Percentiles rank a stretch among this genome's conserved stretches.
Conservation (phyloP, 495 filamentous ascomycete genomes). For the Polyplosphaeria fusca region DNA sequence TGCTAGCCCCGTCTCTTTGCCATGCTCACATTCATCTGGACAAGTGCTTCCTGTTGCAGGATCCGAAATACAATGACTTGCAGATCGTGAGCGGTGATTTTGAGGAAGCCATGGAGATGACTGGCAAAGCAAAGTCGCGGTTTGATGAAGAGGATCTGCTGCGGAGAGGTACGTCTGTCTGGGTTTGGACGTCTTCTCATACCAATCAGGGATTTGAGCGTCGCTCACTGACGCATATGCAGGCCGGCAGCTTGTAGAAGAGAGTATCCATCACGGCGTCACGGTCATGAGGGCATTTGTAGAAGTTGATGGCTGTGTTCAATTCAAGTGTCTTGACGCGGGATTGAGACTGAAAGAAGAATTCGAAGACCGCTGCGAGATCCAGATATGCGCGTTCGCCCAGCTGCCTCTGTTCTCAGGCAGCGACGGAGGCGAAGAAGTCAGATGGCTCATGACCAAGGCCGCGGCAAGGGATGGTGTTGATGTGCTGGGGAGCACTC, state of each 20-base stretch:
- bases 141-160: conserved; percentile 61
- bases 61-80: conserved; percentile 57
- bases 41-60: conserved; percentile 65
- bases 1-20: conserved; percentile 60
- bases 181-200: not conserved
- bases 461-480: conserved; percentile 49
- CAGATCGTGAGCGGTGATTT: conserved; percentile 60
- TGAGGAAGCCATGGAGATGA: conserved; percentile 62
- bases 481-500: conserved; percentile 65
- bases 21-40: conserved; percentile 78
- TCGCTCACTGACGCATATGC: not conserved
- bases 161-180: conserved; percentile 39
- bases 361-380: conserved; percentile 53
- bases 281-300: conserved; percentile 72
- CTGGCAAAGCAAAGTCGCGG: conserved; percentile 57
- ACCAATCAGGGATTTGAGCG: not conserved
- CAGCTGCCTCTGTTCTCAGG: conserved; percentile 67
- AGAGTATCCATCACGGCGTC: conserved; percentile 64
- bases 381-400: conserved; percentile 73
- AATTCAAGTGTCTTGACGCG: conserved; percentile 55
- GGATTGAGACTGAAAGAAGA: conserved; percentile 56
- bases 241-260: conserved; percentile 63
- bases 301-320: conserved; percentile 65
- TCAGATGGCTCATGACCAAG: conserved; percentile 47
- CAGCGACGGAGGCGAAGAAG: conserved; percentile 47